Base-by-base conservation (phyloP, 192 early-diverging fungal genomes). In the Mortierella claussenii region DNA sequence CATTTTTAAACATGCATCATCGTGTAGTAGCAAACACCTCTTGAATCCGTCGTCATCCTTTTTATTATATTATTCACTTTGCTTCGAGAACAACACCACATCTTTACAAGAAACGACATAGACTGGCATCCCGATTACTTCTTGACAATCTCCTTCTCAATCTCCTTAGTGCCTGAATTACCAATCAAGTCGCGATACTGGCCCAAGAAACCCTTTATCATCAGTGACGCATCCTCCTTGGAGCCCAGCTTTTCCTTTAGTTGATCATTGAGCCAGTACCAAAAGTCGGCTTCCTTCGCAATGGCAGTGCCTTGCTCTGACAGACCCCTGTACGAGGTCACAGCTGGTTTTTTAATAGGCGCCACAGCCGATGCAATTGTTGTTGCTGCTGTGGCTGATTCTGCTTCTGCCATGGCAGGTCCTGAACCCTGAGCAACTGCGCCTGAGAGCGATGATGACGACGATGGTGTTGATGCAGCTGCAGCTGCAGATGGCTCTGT, bases 261-360 rank as follows among this genome's bases (percentile, higher is more conserved):
- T 24, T 76, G 73, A 42, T 62, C 65, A 30, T 76, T 76, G 34
- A 76, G 27, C 73, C 73, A 76, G n/a, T 76, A 62, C 73, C 73
- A 76, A 53, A 76, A 76, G 23, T 76, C 73, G 7, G 64, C 65
- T 11, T 76, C 65, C 59, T 32, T 60, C 21, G 58, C 73, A 42
- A 66, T 52, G 27, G 59, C 64, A 9, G 73, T 76, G 21, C 61
- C 65, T 9, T 52, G 46, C 46, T 76, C 73, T 3, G 73, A 76
- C 31, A 76, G 26, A 1, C 73, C 73, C 7, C 73, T 33, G 30
- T 67, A 76, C 23, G 73, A 60, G 32, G 73, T 57, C 37, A 67
- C 56, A 4, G 42, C 36, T 1, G 64, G 53, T 24, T 46, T 60
- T 21, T 56, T 76, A 32, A 26, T 8, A 13, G 26, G 32, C 21